These are phyloP conservation scores for Lenzites betulinus DNA, from an alignment of 768 basidiomycete genomes.

Conservation along the genomic window DNA sequence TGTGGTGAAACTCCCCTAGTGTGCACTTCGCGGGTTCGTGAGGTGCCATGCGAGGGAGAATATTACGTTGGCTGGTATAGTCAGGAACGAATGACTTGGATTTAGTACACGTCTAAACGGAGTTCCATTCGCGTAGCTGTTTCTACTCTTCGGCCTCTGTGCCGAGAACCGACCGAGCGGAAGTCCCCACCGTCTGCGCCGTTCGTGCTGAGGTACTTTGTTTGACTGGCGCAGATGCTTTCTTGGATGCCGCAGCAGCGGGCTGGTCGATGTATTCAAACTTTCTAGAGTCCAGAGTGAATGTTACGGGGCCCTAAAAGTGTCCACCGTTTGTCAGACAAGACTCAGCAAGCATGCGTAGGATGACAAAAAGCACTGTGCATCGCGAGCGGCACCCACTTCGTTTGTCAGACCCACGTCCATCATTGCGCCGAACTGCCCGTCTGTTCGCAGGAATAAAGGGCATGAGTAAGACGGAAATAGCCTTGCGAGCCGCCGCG, in stretches of 20 bases:
- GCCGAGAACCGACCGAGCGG: neutral
- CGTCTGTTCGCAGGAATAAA: constrained; percentile 54
- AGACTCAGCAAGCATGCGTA: constrained; percentile 8
- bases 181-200: neutral
- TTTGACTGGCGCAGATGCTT: constrained; percentile 5
- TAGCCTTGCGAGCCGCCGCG: constrained; percentile 12
- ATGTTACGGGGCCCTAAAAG: constrained; percentile 77
- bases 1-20: neutral
- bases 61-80: neutral
- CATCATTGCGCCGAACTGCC: constrained; percentile 98
- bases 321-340: constrained; percentile 6
- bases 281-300: constrained; percentile 81
- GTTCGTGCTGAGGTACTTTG: neutral
- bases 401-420: constrained; percentile 85
- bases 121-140: neutral
- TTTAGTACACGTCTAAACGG: neutral
- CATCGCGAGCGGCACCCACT: constrained; percentile 42
- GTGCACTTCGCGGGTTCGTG: neutral
- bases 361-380: constrained; percentile 9
- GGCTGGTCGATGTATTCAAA: constrained; percentile 58
- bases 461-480: constrained; percentile 10
- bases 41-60: neutral
- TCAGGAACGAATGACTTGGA: neutral
- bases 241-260: constrained; percentile 5
- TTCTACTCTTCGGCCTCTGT: neutral